phyloP scores from a whole-genome alignment of 1,284 basidiomycete genomes.

The Baeospora myosura region DNA sequence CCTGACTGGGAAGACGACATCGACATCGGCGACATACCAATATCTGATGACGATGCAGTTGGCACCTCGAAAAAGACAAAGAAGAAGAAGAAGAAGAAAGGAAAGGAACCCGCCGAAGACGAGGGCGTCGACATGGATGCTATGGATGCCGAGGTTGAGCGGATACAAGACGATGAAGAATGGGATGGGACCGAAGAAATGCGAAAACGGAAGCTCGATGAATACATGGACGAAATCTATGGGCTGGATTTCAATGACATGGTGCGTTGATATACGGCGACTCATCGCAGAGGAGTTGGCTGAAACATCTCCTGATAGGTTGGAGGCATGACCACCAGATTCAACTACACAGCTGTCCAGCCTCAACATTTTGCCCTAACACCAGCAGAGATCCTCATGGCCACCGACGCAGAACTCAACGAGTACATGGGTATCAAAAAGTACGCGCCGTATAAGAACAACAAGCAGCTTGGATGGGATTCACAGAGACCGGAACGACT shows the following conservation, averaged over 20 bases:
- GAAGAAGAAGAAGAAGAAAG: conserved; percentile 47
- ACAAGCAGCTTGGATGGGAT: conserved; percentile 47
- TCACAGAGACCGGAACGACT: conserved; percentile 60
- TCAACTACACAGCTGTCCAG: conserved; percentile 80
- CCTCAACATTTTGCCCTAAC: conserved; percentile 69
- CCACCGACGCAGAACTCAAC: conserved; percentile 91
- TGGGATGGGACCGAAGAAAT: conserved; percentile 86
- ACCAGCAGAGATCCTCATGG: conserved; percentile 85
- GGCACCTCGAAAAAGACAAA: conserved; percentile 30
- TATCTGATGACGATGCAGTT: conserved; percentile 31
- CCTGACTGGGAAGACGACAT: conserved; percentile 89
- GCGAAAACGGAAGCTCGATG: conserved; percentile 71
- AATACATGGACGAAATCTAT: conserved; percentile 89
- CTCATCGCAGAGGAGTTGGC: conserved; percentile 7
- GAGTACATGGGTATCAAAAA: conserved; percentile 84
- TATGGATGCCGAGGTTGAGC: conserved; percentile 66
- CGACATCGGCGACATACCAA: conserved; percentile 65
- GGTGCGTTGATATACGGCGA: conserved; percentile 40
- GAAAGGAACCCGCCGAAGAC: conserved; percentile 28
- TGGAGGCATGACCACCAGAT: conserved; percentile 86
- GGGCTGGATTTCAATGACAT: conserved; percentile 93
- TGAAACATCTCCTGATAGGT: conserved; percentile 42
- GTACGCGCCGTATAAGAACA: conserved; percentile 81
- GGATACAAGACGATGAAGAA: conserved; percentile 42
- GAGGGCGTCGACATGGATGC: conserved; percentile 54